phyloP scores from a whole-genome alignment of 1,139 yeast species.

The Yamadazyma atmosphaerica region DNA sequence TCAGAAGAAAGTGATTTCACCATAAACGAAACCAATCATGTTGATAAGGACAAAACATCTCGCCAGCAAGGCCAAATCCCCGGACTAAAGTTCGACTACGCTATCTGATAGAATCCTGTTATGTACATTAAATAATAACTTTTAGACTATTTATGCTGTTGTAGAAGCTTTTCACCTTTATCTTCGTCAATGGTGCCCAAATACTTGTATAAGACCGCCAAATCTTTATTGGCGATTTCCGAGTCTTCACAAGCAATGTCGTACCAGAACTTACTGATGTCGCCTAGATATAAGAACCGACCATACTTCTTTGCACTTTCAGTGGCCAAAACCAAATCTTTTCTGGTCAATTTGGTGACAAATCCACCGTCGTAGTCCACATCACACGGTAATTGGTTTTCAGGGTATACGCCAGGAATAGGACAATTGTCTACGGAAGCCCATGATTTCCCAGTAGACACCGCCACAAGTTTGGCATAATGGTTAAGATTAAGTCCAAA shows the following conservation, averaged over 20 bases:
- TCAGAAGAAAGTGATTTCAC: slow-evolving; percentile 17
- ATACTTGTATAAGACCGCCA: slow-evolving; percentile 50
- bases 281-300: slow-evolving; percentile 45
- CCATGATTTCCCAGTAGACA: slow-evolving; percentile 64
- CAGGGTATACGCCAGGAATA: slow-evolving; percentile 53
- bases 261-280: slow-evolving; percentile 42
- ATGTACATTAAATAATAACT: not conserved
- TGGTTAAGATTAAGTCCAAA: slow-evolving; percentile 51
- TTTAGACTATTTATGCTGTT: not conserved
- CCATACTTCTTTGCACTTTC: slow-evolving; percentile 41
- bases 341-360: slow-evolving; percentile 53
- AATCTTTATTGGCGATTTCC: slow-evolving; percentile 44
- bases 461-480: slow-evolving; percentile 54
- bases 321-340: slow-evolving; percentile 58
- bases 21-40: slow-evolving; percentile 12
- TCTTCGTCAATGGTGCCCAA: slow-evolving; percentile 31
- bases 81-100: slow-evolving; percentile 12
- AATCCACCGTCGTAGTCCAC: slow-evolving; percentile 54
- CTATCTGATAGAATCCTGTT: slow-evolving; percentile 10
- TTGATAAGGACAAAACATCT: slow-evolving; percentile 5
- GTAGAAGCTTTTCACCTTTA: too few species aligned
- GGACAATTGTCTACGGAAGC: slow-evolving; percentile 63
- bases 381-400: slow-evolving; percentile 45
- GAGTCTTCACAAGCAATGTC: slow-evolving; percentile 46
- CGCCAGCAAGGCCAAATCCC: slow-evolving; percentile 9